These are phyloP conservation scores for Ogataea ganodermae DNA, from an alignment of 805 yeast genomes.

Conservation along the genomic window DNA sequence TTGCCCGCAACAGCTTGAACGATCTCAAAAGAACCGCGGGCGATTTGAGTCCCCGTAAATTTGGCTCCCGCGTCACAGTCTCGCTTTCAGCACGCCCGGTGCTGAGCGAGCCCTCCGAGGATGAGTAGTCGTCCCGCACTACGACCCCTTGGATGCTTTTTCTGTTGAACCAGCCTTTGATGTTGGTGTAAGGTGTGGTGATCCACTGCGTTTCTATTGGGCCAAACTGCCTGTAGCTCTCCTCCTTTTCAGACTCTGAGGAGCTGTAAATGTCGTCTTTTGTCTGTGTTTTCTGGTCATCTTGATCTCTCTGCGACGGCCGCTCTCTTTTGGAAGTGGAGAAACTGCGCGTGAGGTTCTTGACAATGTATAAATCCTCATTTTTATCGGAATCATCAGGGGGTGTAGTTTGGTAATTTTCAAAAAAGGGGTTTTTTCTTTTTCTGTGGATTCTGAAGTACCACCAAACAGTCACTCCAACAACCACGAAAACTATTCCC, in stretches of 20 bases:
- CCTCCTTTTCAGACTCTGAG: conserved; percentile 1
- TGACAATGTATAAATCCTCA: conserved; percentile 1
- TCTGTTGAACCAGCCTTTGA: conserved; percentile 21
- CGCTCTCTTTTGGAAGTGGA: neutral
- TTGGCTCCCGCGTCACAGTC: neutral
- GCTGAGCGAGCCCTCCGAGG: conserved; percentile 13
- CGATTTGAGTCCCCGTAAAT: conserved; percentile 5
- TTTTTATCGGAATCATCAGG: neutral
- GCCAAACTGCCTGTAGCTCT: conserved; percentile 15
- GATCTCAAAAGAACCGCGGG: conserved; percentile 17
- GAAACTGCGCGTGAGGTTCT: conserved; percentile 2
- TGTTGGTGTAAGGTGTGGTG: conserved; percentile 20
- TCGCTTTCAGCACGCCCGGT: conserved; percentile 8
- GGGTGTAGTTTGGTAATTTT: neutral
- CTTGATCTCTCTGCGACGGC: too few species aligned
- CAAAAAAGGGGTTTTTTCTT: neutral
- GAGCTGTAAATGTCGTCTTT: neutral
- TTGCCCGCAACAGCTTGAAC: conserved; percentile 19
- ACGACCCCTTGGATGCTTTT: conserved; percentile 20
- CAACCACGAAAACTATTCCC: conserved; percentile 8
- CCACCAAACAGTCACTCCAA: conserved; percentile 12
- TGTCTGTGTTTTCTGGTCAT: too few species aligned
- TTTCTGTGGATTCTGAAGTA: neutral
- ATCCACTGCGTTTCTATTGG: conserved; percentile 25
- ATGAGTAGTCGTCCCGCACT: conserved; percentile 2